A percentile compares a stretch with the other conserved stretches of the same genome.
Conservation (phyloP, 768 basidiomycete genomes). For the Trametes elegans region DNA sequence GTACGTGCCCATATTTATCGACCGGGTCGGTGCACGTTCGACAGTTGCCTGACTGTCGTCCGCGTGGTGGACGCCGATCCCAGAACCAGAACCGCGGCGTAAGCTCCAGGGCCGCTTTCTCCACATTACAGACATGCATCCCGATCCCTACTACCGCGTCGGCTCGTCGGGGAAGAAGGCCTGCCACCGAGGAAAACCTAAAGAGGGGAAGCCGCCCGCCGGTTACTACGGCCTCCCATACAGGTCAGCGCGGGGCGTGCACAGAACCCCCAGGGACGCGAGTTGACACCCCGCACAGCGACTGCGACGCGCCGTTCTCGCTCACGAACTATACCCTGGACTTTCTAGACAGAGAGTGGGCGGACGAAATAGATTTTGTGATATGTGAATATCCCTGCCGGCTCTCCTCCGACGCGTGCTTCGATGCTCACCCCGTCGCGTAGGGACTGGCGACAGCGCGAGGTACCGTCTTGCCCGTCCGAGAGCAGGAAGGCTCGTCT, state of each 20-base stretch:
- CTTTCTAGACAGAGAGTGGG: conserved; percentile 76
- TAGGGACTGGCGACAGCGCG: conserved; percentile 80
- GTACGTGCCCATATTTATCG: not conserved
- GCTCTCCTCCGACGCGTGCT: not conserved
- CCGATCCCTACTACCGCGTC: conserved; percentile 62
- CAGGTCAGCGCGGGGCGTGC: conserved; percentile 44
- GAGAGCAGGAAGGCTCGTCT: not conserved
- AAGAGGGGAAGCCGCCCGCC: conserved; percentile 50
- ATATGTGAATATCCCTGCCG: conserved; percentile 51
- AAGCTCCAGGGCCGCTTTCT: conserved; percentile 72
- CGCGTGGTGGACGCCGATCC: not conserved
- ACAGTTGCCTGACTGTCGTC: conserved; percentile 18
- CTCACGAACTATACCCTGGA: conserved; percentile 84
- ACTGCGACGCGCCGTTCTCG: conserved; percentile 78
- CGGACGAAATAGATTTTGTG: conserved; percentile 85
- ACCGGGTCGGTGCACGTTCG: not conserved
- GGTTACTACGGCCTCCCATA: conserved; percentile 68
- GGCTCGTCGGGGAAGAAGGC: conserved; percentile 54
- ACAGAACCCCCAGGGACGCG: not conserved
- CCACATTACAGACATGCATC: conserved; percentile 84
- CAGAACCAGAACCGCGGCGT: conserved; percentile 25
- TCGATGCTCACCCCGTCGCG: conserved; percentile 14
- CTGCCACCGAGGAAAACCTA: conserved; percentile 64
- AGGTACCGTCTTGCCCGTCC: conserved; percentile 40
- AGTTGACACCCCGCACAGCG: conserved; percentile 36